A percentile compares a stretch with the other conserved stretches of the same genome.
phyloP scores from a whole-genome alignment of 305 asterid species.

The Fraxinus paxiana region DNA sequence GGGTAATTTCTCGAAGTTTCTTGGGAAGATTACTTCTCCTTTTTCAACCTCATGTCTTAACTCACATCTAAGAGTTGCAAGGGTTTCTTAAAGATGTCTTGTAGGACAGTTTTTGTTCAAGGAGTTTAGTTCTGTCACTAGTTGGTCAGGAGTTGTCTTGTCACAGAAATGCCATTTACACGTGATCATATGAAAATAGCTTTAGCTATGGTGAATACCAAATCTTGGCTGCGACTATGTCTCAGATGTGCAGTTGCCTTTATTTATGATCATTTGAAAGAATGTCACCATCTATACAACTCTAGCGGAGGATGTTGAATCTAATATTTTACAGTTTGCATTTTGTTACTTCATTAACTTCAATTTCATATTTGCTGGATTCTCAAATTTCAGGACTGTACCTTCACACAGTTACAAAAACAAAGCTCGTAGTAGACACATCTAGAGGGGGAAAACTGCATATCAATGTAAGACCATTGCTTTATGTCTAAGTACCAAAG shows the following conservation, averaged over 20 bases:
- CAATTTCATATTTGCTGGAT: conserved; percentile 23
- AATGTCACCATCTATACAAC: neutral
- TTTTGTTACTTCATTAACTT: conserved; percentile 7
- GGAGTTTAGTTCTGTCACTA: neutral
- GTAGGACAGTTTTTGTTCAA: neutral
- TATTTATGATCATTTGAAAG: neutral
- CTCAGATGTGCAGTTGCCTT: neutral
- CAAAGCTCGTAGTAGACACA: conserved; percentile 90
- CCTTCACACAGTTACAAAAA: conserved; percentile 73
- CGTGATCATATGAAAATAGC: neutral
- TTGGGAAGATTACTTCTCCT: neutral
- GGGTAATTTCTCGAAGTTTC: neutral
- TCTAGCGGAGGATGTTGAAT: neutral
- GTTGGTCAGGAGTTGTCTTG: neutral
- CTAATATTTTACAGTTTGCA: conserved; percentile 5
- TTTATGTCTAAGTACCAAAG: conserved; percentile 17
- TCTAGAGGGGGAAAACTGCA: conserved; percentile 87
- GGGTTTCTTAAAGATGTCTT: neutral
- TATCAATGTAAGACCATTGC: conserved; percentile 57
- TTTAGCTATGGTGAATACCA: conserved; percentile 4
- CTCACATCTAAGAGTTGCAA: neutral
- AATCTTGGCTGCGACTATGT: neutral
- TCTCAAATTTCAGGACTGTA: conserved; percentile 65
- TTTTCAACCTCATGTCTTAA: neutral
- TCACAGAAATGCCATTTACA: neutral